Evolutionary conservation across 768 basidiomycete species (phyloP).

Genomic region (Boletus rubescentipes): DNA sequence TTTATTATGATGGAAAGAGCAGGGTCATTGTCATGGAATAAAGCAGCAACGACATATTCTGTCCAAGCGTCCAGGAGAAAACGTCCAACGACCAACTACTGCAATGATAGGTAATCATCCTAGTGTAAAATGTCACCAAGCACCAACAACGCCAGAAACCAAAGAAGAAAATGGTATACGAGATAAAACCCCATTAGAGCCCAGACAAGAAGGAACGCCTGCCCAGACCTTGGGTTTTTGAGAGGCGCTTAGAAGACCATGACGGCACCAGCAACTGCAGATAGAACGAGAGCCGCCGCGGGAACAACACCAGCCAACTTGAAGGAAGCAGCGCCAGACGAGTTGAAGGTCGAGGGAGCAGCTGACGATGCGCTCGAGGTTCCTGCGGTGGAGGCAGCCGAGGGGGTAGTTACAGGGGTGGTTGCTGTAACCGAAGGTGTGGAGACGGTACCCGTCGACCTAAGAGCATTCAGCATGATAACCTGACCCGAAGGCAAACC

Average conservation of each 20-base stretch:
- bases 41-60: conserved; percentile 5
- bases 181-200: background rate
- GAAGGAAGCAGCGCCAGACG: conserved; percentile 30
- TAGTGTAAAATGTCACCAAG: conserved; percentile 19
- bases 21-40: conserved; percentile 4
- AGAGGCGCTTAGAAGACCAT: conserved; percentile 41
- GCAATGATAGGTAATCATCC: conserved; percentile 7
- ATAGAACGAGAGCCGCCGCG: conserved; percentile 38
- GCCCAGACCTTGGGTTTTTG: background rate
- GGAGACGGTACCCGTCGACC: background rate
- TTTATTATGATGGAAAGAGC: background rate
- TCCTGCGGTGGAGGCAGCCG: background rate
- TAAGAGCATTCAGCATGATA: background rate
- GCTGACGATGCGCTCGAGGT: conserved; percentile 20
- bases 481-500: rapidly evolving
- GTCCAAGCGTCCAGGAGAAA: conserved; percentile 19
- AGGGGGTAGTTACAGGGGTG: background rate
- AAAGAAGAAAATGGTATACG: conserved; percentile 17
- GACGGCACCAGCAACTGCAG: conserved; percentile 49
- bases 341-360: conserved; percentile 21
- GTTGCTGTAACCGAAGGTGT: conserved; percentile 12
- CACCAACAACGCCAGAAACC: conserved; percentile 6
- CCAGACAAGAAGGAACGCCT: background rate
- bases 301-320: conserved; percentile 35
- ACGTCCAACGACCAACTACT: conserved; percentile 21